phyloP scores from a whole-genome alignment of 202 grass and related monocot species.

The Musa balbisiana region DNA sequence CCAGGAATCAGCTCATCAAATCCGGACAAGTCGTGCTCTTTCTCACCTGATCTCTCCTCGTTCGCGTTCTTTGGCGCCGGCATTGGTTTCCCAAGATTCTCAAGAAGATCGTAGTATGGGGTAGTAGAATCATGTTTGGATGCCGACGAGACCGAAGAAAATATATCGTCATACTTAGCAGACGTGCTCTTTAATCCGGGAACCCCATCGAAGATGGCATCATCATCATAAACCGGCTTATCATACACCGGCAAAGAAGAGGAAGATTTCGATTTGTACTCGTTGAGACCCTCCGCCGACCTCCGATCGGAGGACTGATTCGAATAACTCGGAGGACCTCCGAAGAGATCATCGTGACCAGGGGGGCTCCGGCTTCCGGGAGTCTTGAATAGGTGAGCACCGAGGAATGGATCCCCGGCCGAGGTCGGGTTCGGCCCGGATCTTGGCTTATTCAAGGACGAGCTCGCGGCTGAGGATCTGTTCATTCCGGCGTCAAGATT shows the following conservation, averaged over 20 bases:
- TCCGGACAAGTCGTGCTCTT: conserved; percentile 16
- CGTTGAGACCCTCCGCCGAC: conserved; percentile 25
- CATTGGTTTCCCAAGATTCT: conserved; percentile 30
- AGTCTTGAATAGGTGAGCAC: background rate
- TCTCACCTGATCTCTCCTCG: background rate
- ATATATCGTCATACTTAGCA: conserved; percentile 3
- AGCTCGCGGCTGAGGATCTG: background rate
- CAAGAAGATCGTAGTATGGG: conserved; percentile 50
- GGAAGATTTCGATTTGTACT: conserved; percentile 4
- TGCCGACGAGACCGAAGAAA: conserved; percentile 5
- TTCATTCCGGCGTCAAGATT: background rate
- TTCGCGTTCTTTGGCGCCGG: background rate
- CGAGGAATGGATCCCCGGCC: background rate
- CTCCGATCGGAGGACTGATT: background rate
- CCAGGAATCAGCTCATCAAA: conserved; percentile 79
- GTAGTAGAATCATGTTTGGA: conserved; percentile 19
- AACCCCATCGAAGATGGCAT: conserved; percentile 46
- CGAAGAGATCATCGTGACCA: conserved; percentile 26
- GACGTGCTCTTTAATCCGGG: conserved; percentile 31
- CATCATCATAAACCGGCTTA: conserved; percentile 46
- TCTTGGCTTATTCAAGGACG: conserved; percentile 33
- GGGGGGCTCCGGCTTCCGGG: conserved; percentile 8
- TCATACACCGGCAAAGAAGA: conserved; percentile 25
- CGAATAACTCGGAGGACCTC: conserved; percentile 6
- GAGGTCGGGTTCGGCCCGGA: conserved; percentile 16